These are phyloP conservation scores for Biscogniauxia marginata DNA, from an alignment of 2,329 filamentous ascomycete genomes.

Conservation along the genomic window DNA sequence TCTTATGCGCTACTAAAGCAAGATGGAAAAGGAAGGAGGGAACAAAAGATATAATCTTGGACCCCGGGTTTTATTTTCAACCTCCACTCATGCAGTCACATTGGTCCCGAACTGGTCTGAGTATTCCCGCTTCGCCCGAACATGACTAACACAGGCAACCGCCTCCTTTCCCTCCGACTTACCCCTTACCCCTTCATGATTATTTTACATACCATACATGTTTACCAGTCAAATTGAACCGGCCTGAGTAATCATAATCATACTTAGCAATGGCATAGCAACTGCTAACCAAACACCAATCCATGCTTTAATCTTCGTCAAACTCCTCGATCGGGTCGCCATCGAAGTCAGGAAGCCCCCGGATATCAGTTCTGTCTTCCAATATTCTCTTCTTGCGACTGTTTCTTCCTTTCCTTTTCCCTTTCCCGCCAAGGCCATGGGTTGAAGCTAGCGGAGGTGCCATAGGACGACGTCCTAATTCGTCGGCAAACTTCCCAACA, in stretches of 20 bases:
- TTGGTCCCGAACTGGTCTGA: neutral
- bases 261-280: neutral
- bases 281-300: neutral
- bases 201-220: neutral
- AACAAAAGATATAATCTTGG: neutral
- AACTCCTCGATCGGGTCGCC: conserved; percentile 32
- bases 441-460: neutral
- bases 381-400: conserved; percentile 11
- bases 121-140: neutral
- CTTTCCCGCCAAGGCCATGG: neutral
- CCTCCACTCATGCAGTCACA: neutral
- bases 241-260: neutral
- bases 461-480: neutral
- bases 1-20: neutral
- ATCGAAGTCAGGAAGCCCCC: conserved; percentile 28
- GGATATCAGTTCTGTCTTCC: conserved; percentile 31
- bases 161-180: neutral
- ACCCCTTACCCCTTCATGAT: neutral
- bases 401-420: conserved; percentile 15
- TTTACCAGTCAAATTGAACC: neutral
- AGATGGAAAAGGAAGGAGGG: neutral
- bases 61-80: neutral
- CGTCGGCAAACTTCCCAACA: conserved; percentile 24
- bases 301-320: conserved; percentile 7
- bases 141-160: neutral